A percentile compares a stretch with the other conserved stretches of the same genome.
Evolutionary conservation across 495 filamentous ascomycete genomes (phyloP).

Genomic region (Penicillium canescens): DNA sequence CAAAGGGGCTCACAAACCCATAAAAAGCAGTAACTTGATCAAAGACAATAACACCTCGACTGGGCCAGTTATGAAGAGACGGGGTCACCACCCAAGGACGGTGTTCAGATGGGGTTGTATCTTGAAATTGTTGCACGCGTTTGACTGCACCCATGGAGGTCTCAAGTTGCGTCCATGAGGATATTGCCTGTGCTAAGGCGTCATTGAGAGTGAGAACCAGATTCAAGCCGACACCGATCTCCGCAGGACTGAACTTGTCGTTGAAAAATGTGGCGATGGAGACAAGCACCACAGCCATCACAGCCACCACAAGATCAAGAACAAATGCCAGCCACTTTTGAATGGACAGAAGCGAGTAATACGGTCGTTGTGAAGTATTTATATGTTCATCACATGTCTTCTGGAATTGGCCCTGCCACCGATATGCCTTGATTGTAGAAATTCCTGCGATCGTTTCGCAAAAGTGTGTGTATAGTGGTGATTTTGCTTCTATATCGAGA

Average conservation of each 20-base stretch:
- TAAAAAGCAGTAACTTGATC: constrained; percentile 13
- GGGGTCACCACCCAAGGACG: not conserved
- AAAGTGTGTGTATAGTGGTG: not conserved
- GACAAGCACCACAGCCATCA: not conserved
- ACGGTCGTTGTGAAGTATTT: not conserved
- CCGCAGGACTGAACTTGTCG: not conserved
- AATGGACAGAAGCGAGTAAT: not conserved
- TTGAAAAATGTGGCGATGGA: not conserved
- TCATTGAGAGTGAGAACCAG: constrained; percentile 57
- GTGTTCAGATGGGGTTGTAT: constrained; percentile 31
- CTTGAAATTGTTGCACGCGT: constrained; percentile 37
- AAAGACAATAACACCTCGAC: constrained; percentile 33
- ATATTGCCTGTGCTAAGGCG: constrained; percentile 33
- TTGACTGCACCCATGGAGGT: constrained; percentile 51
- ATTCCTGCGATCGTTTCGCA: not conserved
- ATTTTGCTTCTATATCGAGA: not conserved
- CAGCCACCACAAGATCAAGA: not conserved
- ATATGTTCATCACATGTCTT: not conserved
- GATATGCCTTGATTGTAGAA: not conserved
- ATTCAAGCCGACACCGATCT: constrained; percentile 58
- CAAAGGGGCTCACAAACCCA: not conserved
- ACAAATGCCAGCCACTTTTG: not conserved
- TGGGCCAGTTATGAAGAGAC: too few species aligned
- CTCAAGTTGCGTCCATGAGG: constrained; percentile 52
- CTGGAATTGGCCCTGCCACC: not conserved